Conservation (phyloP, 1,284 basidiomycete species). For the Leccinum subrobustum region DNA sequence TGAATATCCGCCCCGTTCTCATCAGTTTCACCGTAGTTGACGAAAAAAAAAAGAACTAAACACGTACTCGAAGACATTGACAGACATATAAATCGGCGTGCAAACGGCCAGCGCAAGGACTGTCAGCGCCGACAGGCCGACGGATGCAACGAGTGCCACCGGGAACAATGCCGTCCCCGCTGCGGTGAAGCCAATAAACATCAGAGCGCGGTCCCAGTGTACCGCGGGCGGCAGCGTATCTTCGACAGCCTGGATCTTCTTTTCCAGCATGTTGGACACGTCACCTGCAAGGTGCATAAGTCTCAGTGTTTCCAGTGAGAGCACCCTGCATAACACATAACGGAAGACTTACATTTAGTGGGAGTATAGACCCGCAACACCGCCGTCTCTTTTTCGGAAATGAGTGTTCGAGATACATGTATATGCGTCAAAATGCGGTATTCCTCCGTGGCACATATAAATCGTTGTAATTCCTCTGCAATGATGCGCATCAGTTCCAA, state of each 20-base stretch:
- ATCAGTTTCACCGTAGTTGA: background rate
- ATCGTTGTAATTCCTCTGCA: too few relatives aligned
- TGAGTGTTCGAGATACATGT: too few relatives aligned
- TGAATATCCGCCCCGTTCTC: background rate
- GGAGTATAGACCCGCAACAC: too few relatives aligned
- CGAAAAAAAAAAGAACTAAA: background rate
- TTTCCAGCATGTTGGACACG: too few relatives aligned
- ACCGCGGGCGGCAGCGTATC: background rate
- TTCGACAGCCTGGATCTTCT: slow-evolving; percentile 8
- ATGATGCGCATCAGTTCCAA: too few relatives aligned
- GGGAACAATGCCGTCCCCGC: background rate
- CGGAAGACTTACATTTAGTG: too few relatives aligned
- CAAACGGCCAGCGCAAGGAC: background rate
- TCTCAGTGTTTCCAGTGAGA: too few relatives aligned
- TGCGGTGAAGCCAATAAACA: background rate
- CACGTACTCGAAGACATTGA: background rate
- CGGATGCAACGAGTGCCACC: background rate
- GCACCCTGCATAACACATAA: too few relatives aligned
- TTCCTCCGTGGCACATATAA: too few relatives aligned
- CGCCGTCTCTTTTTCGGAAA: too few relatives aligned
- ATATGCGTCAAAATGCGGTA: too few relatives aligned
- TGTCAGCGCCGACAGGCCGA: background rate
- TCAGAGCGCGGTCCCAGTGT: background rate
- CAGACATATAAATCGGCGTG: background rate
- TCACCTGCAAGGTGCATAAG: too few relatives aligned